Evolutionary conservation across 179 eudicot species (phyloP).

Genomic region (Pouteria campechiana): DNA sequence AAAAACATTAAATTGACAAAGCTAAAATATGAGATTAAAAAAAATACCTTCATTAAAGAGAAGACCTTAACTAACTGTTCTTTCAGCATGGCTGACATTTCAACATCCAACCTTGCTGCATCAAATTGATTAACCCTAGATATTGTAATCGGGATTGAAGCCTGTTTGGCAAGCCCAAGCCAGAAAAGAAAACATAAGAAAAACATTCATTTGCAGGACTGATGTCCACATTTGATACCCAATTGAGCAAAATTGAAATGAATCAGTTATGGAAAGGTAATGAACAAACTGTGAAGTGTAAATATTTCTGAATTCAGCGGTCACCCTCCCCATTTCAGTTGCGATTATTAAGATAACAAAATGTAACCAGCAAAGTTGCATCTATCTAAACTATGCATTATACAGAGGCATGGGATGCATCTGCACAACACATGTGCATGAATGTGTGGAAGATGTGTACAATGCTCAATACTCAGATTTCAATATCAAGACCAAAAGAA

Average conservation of each 20-base stretch:
- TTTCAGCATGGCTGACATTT: constrained; percentile 95
- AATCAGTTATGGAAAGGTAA: neutral
- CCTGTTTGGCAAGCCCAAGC: constrained; percentile 18
- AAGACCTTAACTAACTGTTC: constrained; percentile 92
- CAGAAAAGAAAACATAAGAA: neutral
- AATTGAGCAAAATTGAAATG: neutral
- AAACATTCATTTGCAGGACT: neutral
- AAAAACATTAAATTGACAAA: too few relatives aligned
- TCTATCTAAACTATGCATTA: too few relatives aligned
- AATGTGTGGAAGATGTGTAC: too few relatives aligned
- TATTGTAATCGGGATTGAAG: constrained; percentile 48
- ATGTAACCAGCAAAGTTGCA: too few relatives aligned
- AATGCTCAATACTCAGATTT: too few relatives aligned
- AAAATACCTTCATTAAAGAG: constrained; percentile 73
- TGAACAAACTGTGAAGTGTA: neutral
- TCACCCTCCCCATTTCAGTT: neutral
- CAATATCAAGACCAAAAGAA: too few relatives aligned
- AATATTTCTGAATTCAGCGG: neutral
- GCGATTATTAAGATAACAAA: too few relatives aligned
- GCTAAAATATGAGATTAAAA: too few relatives aligned
- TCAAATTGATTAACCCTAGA: constrained; percentile 96
- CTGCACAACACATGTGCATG: too few relatives aligned
- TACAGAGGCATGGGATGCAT: too few relatives aligned
- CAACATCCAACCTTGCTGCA: constrained; percentile 87
- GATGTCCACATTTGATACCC: neutral